Conservation (phyloP, 345 rosid genomes). For the Salix caprea region DNA sequence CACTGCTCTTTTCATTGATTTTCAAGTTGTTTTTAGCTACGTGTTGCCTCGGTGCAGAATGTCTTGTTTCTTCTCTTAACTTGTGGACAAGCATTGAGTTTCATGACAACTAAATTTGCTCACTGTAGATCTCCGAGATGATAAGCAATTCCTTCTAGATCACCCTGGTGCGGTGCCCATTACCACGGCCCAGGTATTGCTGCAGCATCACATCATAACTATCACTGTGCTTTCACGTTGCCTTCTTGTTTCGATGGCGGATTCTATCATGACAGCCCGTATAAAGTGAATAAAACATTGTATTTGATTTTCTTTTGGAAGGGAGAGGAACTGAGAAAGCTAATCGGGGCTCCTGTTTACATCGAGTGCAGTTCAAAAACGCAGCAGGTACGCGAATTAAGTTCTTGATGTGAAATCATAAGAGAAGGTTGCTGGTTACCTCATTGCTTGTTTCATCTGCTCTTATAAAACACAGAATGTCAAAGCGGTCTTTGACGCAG, state of each 20-base stretch:
- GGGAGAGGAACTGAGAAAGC: conserved; percentile 82
- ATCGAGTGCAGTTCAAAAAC: conserved; percentile 85
- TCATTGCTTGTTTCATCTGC: neutral
- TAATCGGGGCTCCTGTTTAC: conserved; percentile 70
- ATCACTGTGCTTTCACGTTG: neutral
- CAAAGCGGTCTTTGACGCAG: conserved; percentile 53
- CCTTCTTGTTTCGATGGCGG: neutral
- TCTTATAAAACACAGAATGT: conserved; percentile 36
- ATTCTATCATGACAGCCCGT: neutral
- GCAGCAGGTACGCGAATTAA: conserved; percentile 51
- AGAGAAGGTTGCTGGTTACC: neutral
- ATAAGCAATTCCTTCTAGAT: conserved; percentile 57
- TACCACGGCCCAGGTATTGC: conserved; percentile 60
- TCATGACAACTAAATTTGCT: conserved; percentile 12
- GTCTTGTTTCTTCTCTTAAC: neutral
- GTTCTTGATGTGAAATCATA: neutral
- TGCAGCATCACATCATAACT: conserved; percentile 2
- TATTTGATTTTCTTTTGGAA: conserved; percentile 12
- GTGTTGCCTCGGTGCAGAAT: neutral
- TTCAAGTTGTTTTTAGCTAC: neutral
- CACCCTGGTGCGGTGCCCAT: conserved; percentile 79
- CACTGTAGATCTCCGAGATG: conserved; percentile 73
- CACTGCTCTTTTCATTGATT: neutral
- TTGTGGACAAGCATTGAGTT: neutral
- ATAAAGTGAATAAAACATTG: neutral